Conservation (phyloP, 495 filamentous ascomycete genomes). For the Umbilicaria muhlenbergii region DNA sequence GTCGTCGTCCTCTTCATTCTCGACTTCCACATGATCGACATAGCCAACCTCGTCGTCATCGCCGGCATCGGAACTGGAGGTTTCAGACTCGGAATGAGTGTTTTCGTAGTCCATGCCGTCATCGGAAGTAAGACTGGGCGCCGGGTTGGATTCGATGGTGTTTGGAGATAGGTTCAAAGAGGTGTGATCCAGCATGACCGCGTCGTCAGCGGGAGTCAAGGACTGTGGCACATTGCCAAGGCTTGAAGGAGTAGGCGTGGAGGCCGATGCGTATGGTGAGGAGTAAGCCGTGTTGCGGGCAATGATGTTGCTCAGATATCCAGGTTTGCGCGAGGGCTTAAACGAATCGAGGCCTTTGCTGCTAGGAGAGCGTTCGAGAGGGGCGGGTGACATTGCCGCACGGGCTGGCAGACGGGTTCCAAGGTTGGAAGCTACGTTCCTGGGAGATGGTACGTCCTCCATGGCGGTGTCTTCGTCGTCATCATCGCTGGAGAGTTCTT, state of each 20-base stretch:
- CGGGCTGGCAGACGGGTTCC: conserved; percentile 34
- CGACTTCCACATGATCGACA: conserved; percentile 35
- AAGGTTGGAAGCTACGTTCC: conserved; percentile 22
- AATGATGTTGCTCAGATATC: conserved; percentile 4
- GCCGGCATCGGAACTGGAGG: conserved; percentile 28
- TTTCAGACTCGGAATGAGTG: conserved; percentile 34
- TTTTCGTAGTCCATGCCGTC: conserved; percentile 61
- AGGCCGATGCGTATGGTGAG: background rate
- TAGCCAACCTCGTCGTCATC: conserved; percentile 24
- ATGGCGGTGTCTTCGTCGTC: conserved; percentile 26
- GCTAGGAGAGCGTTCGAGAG: conserved; percentile 33
- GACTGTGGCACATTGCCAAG: background rate
- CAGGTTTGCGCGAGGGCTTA: conserved; percentile 4
- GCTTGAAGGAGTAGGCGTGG: background rate
- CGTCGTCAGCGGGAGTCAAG: conserved; percentile 6
- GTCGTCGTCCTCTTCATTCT: conserved; percentile 31
- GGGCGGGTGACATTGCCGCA: conserved; percentile 37
- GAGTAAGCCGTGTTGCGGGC: conserved; percentile 6
- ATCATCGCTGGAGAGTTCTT: conserved; percentile 29
- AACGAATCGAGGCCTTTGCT: conserved; percentile 33
- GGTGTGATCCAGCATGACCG: conserved; percentile 13
- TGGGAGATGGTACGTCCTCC: conserved; percentile 14
- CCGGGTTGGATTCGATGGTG: conserved; percentile 60
- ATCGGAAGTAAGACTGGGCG: conserved; percentile 78
- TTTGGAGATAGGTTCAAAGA: conserved; percentile 57